Evolutionary conservation across 2,329 filamentous ascomycete genomes (phyloP), one percentile per base, ranked within the genome.

Genomic region (Blastomyces gilchristii): DNA sequence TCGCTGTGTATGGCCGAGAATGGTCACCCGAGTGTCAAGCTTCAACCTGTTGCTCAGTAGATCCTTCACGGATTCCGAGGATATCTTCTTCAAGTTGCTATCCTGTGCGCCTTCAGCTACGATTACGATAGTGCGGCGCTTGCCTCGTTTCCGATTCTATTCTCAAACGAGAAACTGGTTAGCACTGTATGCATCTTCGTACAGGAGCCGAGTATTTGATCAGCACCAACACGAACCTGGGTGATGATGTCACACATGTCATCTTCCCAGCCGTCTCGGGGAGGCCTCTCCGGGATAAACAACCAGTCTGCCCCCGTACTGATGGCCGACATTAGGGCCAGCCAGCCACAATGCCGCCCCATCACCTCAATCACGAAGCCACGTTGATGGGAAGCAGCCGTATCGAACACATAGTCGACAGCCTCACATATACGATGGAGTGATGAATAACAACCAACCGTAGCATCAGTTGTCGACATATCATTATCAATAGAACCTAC

Each of bases 401-500:
- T 92, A 77, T 99, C 93, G 69, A 99, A 80, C 37, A 80, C 96
- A 72, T 91, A 93, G 79, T 99, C 94, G 64, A 99, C 90, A 72
- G 93, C 90, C 74, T 97, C 89, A 78, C 93, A 97, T 69, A 99
- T 96, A 64, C 93, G 87, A 58, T 89, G 86, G 63, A 99, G 84
- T 31, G 94, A 94, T 53, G 92, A 96, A 79, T 96, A 97, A 75
- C 90, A 95, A 63, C 94, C 94, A 74, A 99, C 97, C 41, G 94
- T 99, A 64, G 94, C 93, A 76, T 99, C 94, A 14, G 94, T 99
- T 67, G 91, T 91, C 59, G 92, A 95, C 77, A 99, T 88, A 73
- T 99, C 94, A 74, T 99, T 99, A 82, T 99, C 94, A 72, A 99
- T 99, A 62, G 91, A 96, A 63, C 94, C 94, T 37, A 99, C 94